Conservation (phyloP, 1,284 basidiomycete species). For the Puccinia polysora region DNA sequence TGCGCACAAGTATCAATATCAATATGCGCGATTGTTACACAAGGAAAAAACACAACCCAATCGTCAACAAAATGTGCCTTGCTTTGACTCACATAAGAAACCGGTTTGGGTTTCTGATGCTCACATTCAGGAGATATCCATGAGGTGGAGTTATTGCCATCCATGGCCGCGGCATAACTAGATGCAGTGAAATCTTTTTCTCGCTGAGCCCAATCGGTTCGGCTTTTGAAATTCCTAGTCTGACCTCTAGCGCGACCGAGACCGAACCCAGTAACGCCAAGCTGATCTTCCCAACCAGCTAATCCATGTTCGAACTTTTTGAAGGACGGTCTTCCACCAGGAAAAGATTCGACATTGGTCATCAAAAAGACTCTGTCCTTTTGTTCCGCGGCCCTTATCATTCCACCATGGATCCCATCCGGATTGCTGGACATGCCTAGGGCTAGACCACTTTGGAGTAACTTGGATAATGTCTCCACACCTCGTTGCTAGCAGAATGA, state of each 20-base stretch:
- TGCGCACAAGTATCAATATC: too few species aligned
- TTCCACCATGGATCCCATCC: neutral
- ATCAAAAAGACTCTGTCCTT: constrained; percentile 45
- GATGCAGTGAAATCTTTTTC: constrained; percentile 46
- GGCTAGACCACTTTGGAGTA: constrained; percentile 39
- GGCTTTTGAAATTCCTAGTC: constrained; percentile 9
- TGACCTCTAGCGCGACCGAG: constrained; percentile 27
- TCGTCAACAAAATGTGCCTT: too few species aligned
- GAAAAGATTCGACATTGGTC: constrained; percentile 47
- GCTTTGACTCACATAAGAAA: too few species aligned
- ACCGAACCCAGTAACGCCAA: constrained; percentile 46
- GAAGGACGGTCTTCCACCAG: constrained; percentile 44
- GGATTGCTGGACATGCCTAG: constrained; percentile 36
- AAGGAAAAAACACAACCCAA: too few species aligned
- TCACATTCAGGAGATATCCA: constrained; percentile 48
- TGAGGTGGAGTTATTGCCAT: constrained; percentile 46
- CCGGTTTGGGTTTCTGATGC: neutral
- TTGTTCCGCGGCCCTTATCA: constrained; percentile 44
- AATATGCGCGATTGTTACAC: too few species aligned
- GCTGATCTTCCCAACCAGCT: constrained; percentile 20
- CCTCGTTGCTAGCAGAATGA: constrained; percentile 26
- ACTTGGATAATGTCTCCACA: constrained; percentile 36
- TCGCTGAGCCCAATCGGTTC: constrained; percentile 45
- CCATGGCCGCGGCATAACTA: constrained; percentile 47
- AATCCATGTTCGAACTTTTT: neutral